Conservation (phyloP, 805 yeast species). For the Saccharomycopsis lassenensis region DNA sequence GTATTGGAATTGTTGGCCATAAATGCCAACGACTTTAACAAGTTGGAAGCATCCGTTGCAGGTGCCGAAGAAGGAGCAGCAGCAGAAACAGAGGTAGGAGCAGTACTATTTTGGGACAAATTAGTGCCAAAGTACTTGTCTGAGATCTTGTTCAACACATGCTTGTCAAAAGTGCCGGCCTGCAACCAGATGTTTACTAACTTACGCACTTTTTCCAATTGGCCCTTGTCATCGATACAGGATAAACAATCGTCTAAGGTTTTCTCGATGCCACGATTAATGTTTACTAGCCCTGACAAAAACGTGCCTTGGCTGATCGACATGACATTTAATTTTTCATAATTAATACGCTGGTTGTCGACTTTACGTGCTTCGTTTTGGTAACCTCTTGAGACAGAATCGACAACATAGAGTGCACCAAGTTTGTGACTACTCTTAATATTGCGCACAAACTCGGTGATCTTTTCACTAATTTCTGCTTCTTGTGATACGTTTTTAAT, state of each 20-base stretch:
- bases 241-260: constrained; percentile 7
- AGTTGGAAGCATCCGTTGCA: constrained; percentile 45
- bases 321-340: constrained; percentile 7
- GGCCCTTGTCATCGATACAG: constrained; percentile 30
- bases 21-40: constrained; percentile 60
- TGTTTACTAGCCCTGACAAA: constrained; percentile 8
- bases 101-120: no score
- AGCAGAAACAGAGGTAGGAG: constrained; percentile 49
- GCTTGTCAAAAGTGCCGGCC: constrained; percentile 61
- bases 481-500: constrained; percentile 46
- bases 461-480: constrained; percentile 43
- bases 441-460: constrained; percentile 58
- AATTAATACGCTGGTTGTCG: constrained; percentile 30
- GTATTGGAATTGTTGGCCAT: constrained; percentile 37
- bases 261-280: constrained; percentile 7
- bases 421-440: constrained; percentile 65
- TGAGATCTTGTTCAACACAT: constrained; percentile 43
- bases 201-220: constrained; percentile 65
- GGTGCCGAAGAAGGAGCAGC: constrained; percentile 22
- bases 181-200: constrained; percentile 89
- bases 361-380: constrained; percentile 60
- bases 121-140: constrained; percentile 38
- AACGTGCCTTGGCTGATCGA: constrained; percentile 9
- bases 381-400: constrained; percentile 80
- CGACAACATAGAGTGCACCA: constrained; percentile 85